phyloP scores from a whole-genome alignment of 495 filamentous ascomycete genomes.

The Annulohypoxylon maeteangense region DNA sequence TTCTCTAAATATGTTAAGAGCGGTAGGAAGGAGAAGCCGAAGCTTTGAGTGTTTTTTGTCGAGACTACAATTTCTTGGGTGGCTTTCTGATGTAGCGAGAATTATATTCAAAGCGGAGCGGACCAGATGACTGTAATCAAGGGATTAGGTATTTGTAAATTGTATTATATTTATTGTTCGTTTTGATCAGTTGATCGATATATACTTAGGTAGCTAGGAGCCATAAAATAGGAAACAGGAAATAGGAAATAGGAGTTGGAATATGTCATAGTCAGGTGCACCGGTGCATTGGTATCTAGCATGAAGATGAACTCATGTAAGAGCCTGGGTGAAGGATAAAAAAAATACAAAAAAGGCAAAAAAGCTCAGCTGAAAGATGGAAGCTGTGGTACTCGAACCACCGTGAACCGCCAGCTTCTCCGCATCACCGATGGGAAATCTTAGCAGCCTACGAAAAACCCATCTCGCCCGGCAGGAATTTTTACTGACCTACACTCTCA shows the following conservation, averaged over 20 bases:
- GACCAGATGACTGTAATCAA: neutral
- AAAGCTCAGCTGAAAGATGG: neutral
- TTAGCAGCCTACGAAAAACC: neutral
- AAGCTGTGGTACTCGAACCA: neutral
- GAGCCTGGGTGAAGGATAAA: no score
- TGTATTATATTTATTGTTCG: neutral
- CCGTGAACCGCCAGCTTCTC: neutral
- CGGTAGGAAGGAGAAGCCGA: constrained; percentile 53
- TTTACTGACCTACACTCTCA: constrained; percentile 2
- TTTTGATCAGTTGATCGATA: neutral
- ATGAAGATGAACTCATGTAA: no score
- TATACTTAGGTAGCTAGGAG: neutral
- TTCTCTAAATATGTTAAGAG: constrained; percentile 56
- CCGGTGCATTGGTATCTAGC: neutral
- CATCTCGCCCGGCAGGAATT: neutral
- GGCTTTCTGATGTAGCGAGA: neutral
- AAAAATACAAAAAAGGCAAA: neutral
- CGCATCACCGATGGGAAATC: neutral
- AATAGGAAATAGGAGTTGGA: neutral
- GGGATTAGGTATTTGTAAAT: neutral
- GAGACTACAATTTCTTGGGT: neutral
- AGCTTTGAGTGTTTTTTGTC: constrained; percentile 45
- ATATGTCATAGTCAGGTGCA: neutral
- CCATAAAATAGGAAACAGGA: neutral
- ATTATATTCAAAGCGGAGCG: neutral